Evolutionary conservation across 768 basidiomycete genomes (phyloP), one percentile per base, ranked within the genome.

Genomic region (Lactarius vividus): DNA sequence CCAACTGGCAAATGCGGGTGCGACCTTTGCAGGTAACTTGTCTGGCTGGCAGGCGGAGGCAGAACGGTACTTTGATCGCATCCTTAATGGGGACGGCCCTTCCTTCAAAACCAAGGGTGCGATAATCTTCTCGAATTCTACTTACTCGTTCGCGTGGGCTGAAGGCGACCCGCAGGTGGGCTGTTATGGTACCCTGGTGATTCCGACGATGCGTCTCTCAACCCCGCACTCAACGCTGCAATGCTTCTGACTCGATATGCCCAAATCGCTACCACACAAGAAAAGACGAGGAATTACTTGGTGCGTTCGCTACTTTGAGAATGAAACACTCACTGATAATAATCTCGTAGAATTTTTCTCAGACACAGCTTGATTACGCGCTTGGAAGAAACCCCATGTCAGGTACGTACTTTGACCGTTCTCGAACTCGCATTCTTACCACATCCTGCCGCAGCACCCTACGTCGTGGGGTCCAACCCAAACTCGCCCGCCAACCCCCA

Each of bases 401-500:
- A 65, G 84, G 92, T 90, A 71, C 57, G 82, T 33, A 23, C 42
- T 35, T 46, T 29, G 11, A 10, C 1, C 31, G 15, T 57, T n/a
- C 31, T 28, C 31, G 15, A 2, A 8, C 20, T 33, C 23, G 20
- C 18, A 6, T n/a, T 40, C n/a, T 62, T 26, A 60, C 56, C 31
- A 42, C 56, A 18, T 70, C 68, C 52, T 29, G 71, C 71, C 11
- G 20, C 69, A 87, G 89, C 85, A 11, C 88, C 91, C 1, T 98
- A 97, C 74, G 76, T 97, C 57, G 94, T 97, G 28, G 95, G 96
- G 44, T 79, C 82, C 57, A 93, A 96, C 76, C 92, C 94, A 1
- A 96, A 96, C 74, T 90, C 96, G 15, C 94, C 94, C 0, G 77
- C 82, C 56, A 97, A 96, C 74, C 95, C 95, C 1, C 94, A 96